These are phyloP conservation scores for Trichaptum fuscoviolaceum DNA, from an alignment of 768 basidiomycete genomes.

Conservation along the genomic window DNA sequence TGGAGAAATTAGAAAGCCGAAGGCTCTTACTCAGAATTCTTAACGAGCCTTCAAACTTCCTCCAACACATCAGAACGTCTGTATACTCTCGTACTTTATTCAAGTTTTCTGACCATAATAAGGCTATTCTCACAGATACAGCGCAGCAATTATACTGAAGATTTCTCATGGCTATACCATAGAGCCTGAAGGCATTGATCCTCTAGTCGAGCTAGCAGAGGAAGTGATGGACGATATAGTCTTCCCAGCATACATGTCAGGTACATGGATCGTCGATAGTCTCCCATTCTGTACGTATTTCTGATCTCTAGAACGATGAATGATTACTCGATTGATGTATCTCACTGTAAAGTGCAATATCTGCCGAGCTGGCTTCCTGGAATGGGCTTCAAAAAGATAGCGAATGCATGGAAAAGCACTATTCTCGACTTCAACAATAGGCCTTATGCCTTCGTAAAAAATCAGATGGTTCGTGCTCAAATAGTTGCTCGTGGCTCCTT, in stretches of 20 bases:
- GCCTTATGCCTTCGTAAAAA: slow-evolving; percentile 29
- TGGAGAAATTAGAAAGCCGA: neutral
- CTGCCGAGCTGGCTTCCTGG: slow-evolving; percentile 41
- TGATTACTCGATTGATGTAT: neutral
- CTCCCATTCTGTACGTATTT: slow-evolving; percentile 31
- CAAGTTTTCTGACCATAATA: neutral
- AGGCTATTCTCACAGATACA: slow-evolving; percentile 20
- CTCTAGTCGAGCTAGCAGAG: slow-evolving; percentile 28
- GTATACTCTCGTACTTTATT: neutral
- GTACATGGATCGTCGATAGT: slow-evolving; percentile 34
- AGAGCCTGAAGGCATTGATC: slow-evolving; percentile 24
- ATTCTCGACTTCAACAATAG: slow-evolving; percentile 19
- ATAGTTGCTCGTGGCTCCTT: neutral
- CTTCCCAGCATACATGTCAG: slow-evolving; percentile 22
- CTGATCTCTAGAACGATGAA: neutral
- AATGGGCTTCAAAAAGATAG: slow-evolving; percentile 32
- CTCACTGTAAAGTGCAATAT: slow-evolving; percentile 26
- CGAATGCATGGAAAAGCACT: slow-evolving; percentile 14
- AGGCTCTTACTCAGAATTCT: neutral
- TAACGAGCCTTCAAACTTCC: neutral
- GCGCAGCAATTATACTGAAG: slow-evolving; percentile 31
- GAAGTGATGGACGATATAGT: slow-evolving; percentile 24
- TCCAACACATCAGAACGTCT: neutral
- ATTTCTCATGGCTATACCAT: slow-evolving; percentile 38
- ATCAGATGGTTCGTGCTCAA: slow-evolving; percentile 22